These are phyloP conservation scores for Cutaneotrichosporon spelunceum DNA, from an alignment of 1,284 basidiomycete genomes.

Conservation along the genomic window DNA sequence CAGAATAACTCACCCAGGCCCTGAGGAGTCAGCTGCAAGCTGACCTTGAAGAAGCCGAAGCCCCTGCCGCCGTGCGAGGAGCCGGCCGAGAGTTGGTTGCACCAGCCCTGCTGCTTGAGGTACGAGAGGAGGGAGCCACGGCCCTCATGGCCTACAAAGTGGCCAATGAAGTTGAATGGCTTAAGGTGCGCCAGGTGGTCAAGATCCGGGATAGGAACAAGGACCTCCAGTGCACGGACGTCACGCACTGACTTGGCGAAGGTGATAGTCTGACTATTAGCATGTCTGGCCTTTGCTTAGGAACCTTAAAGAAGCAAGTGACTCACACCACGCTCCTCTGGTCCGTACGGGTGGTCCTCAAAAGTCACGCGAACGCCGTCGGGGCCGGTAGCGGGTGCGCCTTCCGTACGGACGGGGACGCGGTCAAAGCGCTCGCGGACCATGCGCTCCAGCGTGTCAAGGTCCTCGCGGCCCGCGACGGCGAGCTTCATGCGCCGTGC, in stretches of 20 bases:
- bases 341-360: conserved; percentile 70
- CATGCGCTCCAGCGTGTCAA: conserved; percentile 48
- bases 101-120: conserved; percentile 89
- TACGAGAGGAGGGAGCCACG: conserved; percentile 88
- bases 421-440: conserved; percentile 46
- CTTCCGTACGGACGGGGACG: conserved; percentile 46
- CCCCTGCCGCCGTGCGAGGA: conserved; percentile 65
- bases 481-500: conserved; percentile 91
- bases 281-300: background rate
- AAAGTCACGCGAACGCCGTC: conserved; percentile 57
- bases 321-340: conserved; percentile 70
- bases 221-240: conserved; percentile 79
- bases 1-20: conserved; percentile 67
- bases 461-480: conserved; percentile 77
- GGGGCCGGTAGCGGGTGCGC: conserved; percentile 30
- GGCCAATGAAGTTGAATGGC: conserved; percentile 75
- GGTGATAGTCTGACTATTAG: conserved; percentile 64
- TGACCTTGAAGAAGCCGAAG: conserved; percentile 86
- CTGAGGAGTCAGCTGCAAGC: conserved; percentile 74
- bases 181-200: conserved; percentile 73
- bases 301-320: background rate
- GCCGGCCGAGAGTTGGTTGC: conserved; percentile 72
- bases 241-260: conserved; percentile 88
- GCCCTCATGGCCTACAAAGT: conserved; percentile 95
- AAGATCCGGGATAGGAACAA: conserved; percentile 84